Conservation (phyloP, 1,139 yeast genomes). For the Sugiyamaella pinicola region DNA sequence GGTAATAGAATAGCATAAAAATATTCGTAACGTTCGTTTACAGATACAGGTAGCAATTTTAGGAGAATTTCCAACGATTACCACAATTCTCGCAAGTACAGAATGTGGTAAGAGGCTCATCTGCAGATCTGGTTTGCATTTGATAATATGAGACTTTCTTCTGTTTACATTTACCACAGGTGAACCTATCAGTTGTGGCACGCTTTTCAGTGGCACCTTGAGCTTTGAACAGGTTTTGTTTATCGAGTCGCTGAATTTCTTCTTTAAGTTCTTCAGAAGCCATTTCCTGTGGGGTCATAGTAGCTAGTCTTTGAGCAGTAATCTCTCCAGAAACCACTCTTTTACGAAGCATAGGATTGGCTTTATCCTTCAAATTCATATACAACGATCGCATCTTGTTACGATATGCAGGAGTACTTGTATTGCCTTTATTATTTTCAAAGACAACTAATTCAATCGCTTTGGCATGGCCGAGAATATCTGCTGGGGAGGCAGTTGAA, state of each 20-base stretch:
- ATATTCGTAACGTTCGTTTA: conserved; percentile 17
- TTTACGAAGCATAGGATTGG: conserved; percentile 79
- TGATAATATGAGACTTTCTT: conserved; percentile 96
- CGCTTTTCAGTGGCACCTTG: conserved; percentile 98
- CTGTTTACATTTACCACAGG: conserved; percentile 97
- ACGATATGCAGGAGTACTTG: conserved; percentile 61
- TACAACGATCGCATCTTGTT: conserved; percentile 81
- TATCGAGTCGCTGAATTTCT: conserved; percentile 82
- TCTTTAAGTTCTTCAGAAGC: conserved; percentile 87
- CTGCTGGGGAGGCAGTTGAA: conserved; percentile 59
- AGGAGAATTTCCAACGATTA: conserved; percentile 86
- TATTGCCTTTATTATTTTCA: conserved; percentile 56
- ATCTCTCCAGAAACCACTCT: conserved; percentile 69
- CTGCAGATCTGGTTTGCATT: conserved; percentile 97
- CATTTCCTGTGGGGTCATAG: conserved; percentile 88
- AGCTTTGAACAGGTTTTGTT: conserved; percentile 90
- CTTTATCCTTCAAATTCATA: conserved; percentile 83
- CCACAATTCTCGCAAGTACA: conserved; percentile 98
- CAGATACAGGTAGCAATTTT: conserved; percentile 7
- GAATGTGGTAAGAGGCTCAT: conserved; percentile 96
- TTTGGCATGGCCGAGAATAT: conserved; percentile 64
- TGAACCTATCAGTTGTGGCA: conserved; percentile 93
- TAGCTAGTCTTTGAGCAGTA: conserved; percentile 63
- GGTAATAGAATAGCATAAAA: background rate
- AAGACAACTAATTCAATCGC: conserved; percentile 75